phyloP scores from a whole-genome alignment of 768 basidiomycete genomes.

The Podaxis sp. region DNA sequence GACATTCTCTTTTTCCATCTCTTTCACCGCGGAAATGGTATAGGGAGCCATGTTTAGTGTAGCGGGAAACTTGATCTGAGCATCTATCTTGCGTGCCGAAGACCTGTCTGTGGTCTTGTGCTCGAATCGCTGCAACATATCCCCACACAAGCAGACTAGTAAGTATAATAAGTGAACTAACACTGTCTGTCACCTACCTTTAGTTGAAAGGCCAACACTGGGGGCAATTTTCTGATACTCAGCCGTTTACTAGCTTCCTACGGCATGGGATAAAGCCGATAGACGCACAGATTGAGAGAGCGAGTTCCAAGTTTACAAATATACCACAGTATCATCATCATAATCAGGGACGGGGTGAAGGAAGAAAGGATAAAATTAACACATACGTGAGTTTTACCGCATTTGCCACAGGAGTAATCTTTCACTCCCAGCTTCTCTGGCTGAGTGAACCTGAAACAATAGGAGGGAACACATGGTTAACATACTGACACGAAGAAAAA shows the following conservation, averaged over 20 bases:
- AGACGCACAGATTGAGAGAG: neutral
- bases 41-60: constrained; percentile 86
- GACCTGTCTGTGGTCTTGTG: constrained; percentile 73
- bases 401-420: constrained; percentile 82
- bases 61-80: constrained; percentile 76
- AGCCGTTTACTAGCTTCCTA: constrained; percentile 83
- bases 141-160: neutral
- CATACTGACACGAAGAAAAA: neutral
- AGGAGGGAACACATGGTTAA: constrained; percentile 8
- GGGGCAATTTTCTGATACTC: constrained; percentile 80
- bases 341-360: neutral
- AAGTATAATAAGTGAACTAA: neutral
- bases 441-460: constrained; percentile 64
- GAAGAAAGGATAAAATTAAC: neutral
- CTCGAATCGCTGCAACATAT: constrained; percentile 75
- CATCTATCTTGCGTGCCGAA: constrained; percentile 80
- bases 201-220: constrained; percentile 91
- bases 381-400: constrained; percentile 65
- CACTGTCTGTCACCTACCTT: constrained; percentile 49
- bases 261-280: neutral
- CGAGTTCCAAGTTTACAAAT: neutral
- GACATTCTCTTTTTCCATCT: constrained; percentile 40
- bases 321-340: neutral
- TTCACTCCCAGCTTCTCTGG: constrained; percentile 80
- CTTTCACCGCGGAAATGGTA: constrained; percentile 60